phyloP scores from a whole-genome alignment of 805 yeast genomes.

The Kodamaea leandrae region DNA sequence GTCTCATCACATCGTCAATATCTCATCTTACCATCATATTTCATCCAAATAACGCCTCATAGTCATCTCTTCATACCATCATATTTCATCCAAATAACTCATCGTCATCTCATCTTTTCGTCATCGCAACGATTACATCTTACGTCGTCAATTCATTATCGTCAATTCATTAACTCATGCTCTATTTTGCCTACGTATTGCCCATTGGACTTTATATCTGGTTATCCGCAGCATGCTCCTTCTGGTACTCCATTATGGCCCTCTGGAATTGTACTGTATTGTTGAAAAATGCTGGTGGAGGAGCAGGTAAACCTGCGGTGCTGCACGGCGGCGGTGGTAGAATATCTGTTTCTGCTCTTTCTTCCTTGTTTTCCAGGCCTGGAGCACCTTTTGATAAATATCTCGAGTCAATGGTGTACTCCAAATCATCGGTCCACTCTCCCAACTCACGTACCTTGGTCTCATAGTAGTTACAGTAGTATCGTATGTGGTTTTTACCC shows the following conservation, averaged over 20 bases:
- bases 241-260: constrained; percentile 11
- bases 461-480: constrained; percentile 75
- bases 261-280: constrained; percentile 24
- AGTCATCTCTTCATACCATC: too few relatives aligned
- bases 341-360: constrained; percentile 15
- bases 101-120: not conserved
- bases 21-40: too few relatives aligned
- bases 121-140: too few relatives aligned
- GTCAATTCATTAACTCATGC: not conserved
- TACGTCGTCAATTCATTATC: too few relatives aligned
- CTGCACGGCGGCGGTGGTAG: constrained; percentile 35
- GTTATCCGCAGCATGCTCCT: constrained; percentile 5
- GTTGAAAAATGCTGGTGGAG: constrained; percentile 32
- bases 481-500: constrained; percentile 73
- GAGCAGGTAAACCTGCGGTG: constrained; percentile 28
- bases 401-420: constrained; percentile 36
- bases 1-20: too few relatives aligned
- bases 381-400: constrained; percentile 36
- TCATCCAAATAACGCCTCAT: too few relatives aligned
- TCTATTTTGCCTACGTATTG: not conserved
- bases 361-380: constrained; percentile 22
- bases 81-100: not conserved
- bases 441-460: constrained; percentile 31
- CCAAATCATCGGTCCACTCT: constrained; percentile 26
- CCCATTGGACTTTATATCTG: not conserved